Percentiles rank a stretch among this genome's conserved stretches.
phyloP scores from a whole-genome alignment of 2,329 filamentous ascomycete genomes.

The Huntiella omanensis region DNA sequence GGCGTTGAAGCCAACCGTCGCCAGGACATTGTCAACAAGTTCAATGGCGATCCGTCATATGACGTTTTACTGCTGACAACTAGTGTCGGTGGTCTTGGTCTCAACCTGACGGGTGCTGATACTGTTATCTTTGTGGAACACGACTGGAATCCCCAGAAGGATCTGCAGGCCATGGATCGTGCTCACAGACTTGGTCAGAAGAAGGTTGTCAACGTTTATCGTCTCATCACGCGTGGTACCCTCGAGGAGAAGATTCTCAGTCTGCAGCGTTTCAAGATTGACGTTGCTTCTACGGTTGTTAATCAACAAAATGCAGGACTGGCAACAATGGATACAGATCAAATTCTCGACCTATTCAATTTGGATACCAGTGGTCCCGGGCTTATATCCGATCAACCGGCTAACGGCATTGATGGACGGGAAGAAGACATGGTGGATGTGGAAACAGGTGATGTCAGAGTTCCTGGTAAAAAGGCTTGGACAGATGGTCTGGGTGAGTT shows the following conservation, averaged over 20 bases:
- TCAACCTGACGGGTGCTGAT: constrained; percentile 91
- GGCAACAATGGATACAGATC: constrained; percentile 91
- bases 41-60: constrained; percentile 94
- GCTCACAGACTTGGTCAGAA: constrained; percentile 97
- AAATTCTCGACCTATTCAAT: constrained; percentile 92
- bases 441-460: constrained; percentile 80
- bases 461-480: constrained; percentile 93
- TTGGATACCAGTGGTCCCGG: constrained; percentile 59
- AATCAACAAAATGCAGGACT: constrained; percentile 97
- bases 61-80: constrained; percentile 88
- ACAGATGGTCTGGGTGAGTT: constrained; percentile 86
- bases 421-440: constrained; percentile 84
- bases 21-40: constrained; percentile 96
- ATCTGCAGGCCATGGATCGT: constrained; percentile 96
- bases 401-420: constrained; percentile 36
- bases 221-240: constrained; percentile 85
- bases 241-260: constrained; percentile 97
- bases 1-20: constrained; percentile 81
- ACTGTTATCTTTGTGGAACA: constrained; percentile 99
- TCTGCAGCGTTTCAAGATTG: constrained; percentile 97
- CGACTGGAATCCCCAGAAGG: constrained; percentile 98
- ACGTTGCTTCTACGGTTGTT: constrained; percentile 92
- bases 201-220: constrained; percentile 98
- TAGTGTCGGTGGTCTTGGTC: constrained; percentile 78
- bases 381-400: constrained; percentile 35